Base-by-base conservation (phyloP, 306 rosid species). In the Vicia faba region DNA sequence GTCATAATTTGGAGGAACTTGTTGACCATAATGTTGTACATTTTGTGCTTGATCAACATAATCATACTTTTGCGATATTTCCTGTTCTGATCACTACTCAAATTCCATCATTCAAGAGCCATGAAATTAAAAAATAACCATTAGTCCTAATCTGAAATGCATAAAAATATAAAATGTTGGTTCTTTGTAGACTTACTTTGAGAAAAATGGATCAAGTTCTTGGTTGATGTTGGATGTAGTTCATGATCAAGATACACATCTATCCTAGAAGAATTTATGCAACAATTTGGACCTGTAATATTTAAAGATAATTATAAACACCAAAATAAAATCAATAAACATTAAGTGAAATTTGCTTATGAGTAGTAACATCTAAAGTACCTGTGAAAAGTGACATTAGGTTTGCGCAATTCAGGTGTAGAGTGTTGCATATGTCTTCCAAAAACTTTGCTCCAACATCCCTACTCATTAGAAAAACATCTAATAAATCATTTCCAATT, bases 121-220 rank as follows among this genome's bases (percentile, higher is more conserved):
- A n/a, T n/a, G 33, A 7, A 16, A 29, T 8, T 13, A 28, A 54
- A 23, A 9, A 57, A 11, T 1, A 25, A 10, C n/a, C 38, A 20
- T 46, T n/a, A 28, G 15, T 29, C 13, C 45, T 8, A 39, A 26
- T 55, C 38, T 6, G 13, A 26, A 55, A 26, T 55, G 61, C 61
- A 7, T 7, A 0, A 61, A 3, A 51, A 2, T 51, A n/a, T 0
- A 49, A 26, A 61, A 6, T 31, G 38, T 43, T 28, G 16, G 59
- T 12, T n/a, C 19, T 31, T 19, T 11, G 31, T 12, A 56, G 31
- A 50, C 93, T 63, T 83, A 89, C 96, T 89, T 65, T 92, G 96
- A 61, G 95, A 61, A 7, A 89, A 68, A 77, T 89, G 96, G 63
- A 92, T 75, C 91, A 92, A 67, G 79, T 85, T 87, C 76, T 85